Conservation (phyloP, 1,139 yeast species). For the Sugiyamaella castrensis region DNA sequence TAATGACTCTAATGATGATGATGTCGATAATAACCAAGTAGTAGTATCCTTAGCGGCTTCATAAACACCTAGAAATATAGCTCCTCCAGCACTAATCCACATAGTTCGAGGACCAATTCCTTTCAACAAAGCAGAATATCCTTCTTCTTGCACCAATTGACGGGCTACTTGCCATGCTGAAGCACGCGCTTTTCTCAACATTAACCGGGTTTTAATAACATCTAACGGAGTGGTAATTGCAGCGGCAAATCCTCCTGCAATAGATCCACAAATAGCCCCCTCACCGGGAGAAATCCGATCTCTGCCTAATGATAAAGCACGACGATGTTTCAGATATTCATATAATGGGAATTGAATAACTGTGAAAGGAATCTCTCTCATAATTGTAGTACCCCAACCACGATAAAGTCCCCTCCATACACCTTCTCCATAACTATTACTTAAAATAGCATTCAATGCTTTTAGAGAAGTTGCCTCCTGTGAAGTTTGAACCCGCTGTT, state of each 20-base stretch:
- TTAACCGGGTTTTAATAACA: conserved; percentile 84
- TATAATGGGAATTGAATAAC: conserved; percentile 92
- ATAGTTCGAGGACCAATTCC: conserved; percentile 94
- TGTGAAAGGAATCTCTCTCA: conserved; percentile 95
- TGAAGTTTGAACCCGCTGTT: conserved; percentile 86
- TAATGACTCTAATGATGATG: not conserved
- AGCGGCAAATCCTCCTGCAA: conserved; percentile 95
- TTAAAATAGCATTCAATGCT: conserved; percentile 59
- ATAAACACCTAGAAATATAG: conserved; percentile 90
- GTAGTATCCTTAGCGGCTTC: conserved; percentile 56
- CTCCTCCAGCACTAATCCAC: conserved; percentile 99
- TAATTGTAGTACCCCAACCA: conserved; percentile 88
- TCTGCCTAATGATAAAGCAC: conserved; percentile 38
- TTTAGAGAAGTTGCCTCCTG: conserved; percentile 59
- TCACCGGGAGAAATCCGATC: conserved; percentile 55
- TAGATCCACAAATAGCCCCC: conserved; percentile 92
- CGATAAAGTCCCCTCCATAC: conserved; percentile 73
- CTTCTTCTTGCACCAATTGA: conserved; percentile 59
- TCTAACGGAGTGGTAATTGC: conserved; percentile 93
- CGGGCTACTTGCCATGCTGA: conserved; percentile 47
- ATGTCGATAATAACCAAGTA: conserved; percentile 2
- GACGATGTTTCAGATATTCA: conserved; percentile 72
- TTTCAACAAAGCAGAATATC: conserved; percentile 61
- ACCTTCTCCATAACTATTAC: conserved; percentile 72
- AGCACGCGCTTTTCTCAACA: conserved; percentile 61